Evolutionary conservation across 495 filamentous ascomycete species (phyloP).

Genomic region (Aspergillus asperescens): DNA sequence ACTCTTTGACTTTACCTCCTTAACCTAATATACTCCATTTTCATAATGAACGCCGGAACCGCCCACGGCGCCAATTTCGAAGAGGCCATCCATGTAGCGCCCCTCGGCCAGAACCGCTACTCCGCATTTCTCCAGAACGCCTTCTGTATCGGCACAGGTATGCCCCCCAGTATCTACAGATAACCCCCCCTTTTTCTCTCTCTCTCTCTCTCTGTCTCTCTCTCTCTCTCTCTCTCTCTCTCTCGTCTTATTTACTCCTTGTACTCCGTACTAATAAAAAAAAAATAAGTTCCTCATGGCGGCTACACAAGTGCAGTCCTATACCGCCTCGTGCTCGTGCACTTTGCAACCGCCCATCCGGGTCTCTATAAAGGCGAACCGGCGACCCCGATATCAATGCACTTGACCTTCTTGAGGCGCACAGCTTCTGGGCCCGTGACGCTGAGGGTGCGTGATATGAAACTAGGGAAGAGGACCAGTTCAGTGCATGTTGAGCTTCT

Average conservation of each 20-base stretch:
- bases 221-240: neutral
- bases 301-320: slow-evolving; percentile 68
- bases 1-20: neutral
- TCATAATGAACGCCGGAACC: slow-evolving; percentile 8
- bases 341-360: slow-evolving; percentile 61
- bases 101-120: slow-evolving; percentile 59
- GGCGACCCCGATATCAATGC: slow-evolving; percentile 54
- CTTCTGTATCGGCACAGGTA: slow-evolving; percentile 70
- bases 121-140: slow-evolving; percentile 50
- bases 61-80: slow-evolving; percentile 42
- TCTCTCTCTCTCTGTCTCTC: neutral
- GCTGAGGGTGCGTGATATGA: slow-evolving; percentile 64
- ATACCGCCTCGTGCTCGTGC: slow-evolving; percentile 52
- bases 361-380: slow-evolving; percentile 51
- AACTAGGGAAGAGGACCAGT: slow-evolving; percentile 64
- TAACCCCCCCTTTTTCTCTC: neutral
- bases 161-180: neutral
- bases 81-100: slow-evolving; percentile 52
- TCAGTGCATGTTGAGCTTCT: slow-evolving; percentile 63
- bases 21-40: neutral
- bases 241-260: too few relatives aligned
- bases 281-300: slow-evolving; percentile 70
- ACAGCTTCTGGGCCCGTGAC: slow-evolving; percentile 57
- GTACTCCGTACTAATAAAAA: too few relatives aligned
- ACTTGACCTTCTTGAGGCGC: slow-evolving; percentile 68